These are phyloP conservation scores for Leccinum arenicola DNA, from an alignment of 768 basidiomycete species.

Conservation along the genomic window DNA sequence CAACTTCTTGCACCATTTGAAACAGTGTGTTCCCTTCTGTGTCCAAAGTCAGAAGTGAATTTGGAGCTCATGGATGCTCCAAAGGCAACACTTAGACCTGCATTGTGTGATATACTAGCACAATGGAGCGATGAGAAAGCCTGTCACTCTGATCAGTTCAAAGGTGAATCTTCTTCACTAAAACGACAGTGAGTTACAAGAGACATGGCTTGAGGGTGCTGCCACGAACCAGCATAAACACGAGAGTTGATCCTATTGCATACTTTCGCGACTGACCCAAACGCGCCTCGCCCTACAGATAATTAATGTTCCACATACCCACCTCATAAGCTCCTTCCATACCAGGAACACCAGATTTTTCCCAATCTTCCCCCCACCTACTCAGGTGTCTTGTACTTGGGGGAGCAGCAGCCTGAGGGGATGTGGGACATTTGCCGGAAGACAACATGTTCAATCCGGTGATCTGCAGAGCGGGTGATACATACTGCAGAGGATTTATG, in stretches of 20 bases:
- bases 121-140: slow-evolving; percentile 86
- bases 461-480: slow-evolving; percentile 51
- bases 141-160: slow-evolving; percentile 75
- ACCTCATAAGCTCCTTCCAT: slow-evolving; percentile 2
- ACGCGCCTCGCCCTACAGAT: slow-evolving; percentile 78
- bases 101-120: slow-evolving; percentile 32
- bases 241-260: slow-evolving; percentile 82
- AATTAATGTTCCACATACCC: neutral
- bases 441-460: slow-evolving; percentile 61
- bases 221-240: slow-evolving; percentile 69
- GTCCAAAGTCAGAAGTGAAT: too few species aligned
- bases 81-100: too few species aligned
- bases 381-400: slow-evolving; percentile 52
- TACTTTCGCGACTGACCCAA: slow-evolving; percentile 94
- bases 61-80: too few species aligned
- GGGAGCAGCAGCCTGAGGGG: slow-evolving; percentile 39
- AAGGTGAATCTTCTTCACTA: slow-evolving; percentile 88
- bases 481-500: slow-evolving; percentile 38
- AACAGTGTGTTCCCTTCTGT: too few species aligned
- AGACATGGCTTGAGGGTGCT: neutral
- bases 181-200: neutral
- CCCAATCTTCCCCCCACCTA: slow-evolving; percentile 92
- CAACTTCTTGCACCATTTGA: too few species aligned
- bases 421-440: slow-evolving; percentile 50
- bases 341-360: slow-evolving; percentile 84